Evolutionary conservation across 1,284 basidiomycete species (phyloP), one percentile per base, ranked within the genome.

Genomic region (Chalciporus sp.): DNA sequence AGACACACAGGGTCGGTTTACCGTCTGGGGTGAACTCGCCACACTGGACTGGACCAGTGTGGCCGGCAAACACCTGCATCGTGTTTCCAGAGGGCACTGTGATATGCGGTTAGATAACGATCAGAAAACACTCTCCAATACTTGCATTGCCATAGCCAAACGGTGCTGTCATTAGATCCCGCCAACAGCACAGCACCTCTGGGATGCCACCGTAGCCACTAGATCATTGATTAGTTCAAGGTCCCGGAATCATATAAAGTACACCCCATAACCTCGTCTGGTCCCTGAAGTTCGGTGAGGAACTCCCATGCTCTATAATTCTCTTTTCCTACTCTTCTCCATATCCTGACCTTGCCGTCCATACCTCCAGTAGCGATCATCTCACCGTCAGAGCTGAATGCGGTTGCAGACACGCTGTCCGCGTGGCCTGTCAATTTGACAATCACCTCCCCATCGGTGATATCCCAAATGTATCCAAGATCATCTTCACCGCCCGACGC

Each of bases 201-300:
- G 0, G 97, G 96, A 76, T 99, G 97, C 96, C 96, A 99, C 74
- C 85, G 79, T 48, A 99, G 70, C 85, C 94, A 98, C 93, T 96
- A 39, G 42, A 5, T 37, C 29, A 40, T 9, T 20, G 31, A 33
- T 59, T 6, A 11, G 49, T 27, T 29, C 20, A 20, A 26, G 45
- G 28, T 37, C 14, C 35, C 44, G 33, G 20, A 10, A 31, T 20
- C 4, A 31, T 20, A 19, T 14, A 44, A 31, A 39, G 42, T n/a
- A 77, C 88, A 58, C 64, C 95, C 94, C 78, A 90, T 90, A 56
- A 98, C 88, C 78, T 99, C 96, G 72, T 97, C 94, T 12, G 94
- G 93, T 2, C 95, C 95, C 65, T 95, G 90, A 47, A 98, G 76
- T 69, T 91, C 91, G 8, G 92, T 94, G 68, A 97, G 76, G 70